Percentiles rank a stretch among this genome's conserved stretches.
Evolutionary conservation across 2,329 filamentous ascomycete species (phyloP).

Genomic region (Aquanectria penicillioides): DNA sequence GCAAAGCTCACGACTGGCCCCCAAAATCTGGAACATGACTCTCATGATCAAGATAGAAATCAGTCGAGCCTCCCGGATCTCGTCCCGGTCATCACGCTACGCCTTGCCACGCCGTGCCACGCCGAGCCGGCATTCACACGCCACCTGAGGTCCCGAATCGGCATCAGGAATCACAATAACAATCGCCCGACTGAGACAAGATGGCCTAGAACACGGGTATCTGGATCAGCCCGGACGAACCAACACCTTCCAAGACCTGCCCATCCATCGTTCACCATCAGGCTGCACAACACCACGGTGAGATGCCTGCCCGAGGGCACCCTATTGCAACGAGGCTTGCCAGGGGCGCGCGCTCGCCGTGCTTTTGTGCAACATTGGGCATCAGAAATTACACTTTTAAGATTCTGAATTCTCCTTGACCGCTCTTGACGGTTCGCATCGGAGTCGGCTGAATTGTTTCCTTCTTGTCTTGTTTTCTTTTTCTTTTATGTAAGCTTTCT

Average conservation of each 20-base stretch:
- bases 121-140: background rate
- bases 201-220: background rate
- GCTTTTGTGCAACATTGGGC: conserved; percentile 7
- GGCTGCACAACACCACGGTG: background rate
- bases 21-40: background rate
- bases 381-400: background rate
- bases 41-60: background rate
- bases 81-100: background rate
- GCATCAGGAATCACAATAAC: too few species aligned
- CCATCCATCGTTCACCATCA: background rate
- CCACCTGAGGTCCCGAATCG: background rate
- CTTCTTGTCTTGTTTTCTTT: background rate
- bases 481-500: too few species aligned
- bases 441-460: too few species aligned
- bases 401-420: conserved; percentile 4
- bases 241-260: too few species aligned
- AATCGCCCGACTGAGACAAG: background rate
- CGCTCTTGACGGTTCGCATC: too few species aligned
- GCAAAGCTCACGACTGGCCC: background rate
- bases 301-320: too few species aligned
- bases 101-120: background rate
- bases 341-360: background rate
- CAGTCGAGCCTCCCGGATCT: background rate
- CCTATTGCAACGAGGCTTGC: too few species aligned
- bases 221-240: too few species aligned